These are phyloP conservation scores for Taiwanofungus camphoratus DNA, from an alignment of 1,284 basidiomycete species.

Conservation along the genomic window DNA sequence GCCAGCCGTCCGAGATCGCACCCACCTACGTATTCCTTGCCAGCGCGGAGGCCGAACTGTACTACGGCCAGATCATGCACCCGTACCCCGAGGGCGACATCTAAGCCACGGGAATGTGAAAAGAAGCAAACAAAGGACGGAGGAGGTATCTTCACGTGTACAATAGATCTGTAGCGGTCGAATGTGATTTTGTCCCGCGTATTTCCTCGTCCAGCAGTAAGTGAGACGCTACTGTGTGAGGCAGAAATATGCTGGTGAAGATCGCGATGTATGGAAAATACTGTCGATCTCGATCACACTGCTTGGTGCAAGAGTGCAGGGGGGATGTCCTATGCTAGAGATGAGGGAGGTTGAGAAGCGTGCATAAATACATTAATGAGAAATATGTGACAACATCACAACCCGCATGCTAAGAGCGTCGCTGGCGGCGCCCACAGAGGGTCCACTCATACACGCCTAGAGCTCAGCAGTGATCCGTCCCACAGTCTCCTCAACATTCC, in stretches of 20 bases:
- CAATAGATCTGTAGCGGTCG: neutral
- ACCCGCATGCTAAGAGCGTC: too few species aligned
- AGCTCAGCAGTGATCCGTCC: conserved; percentile 6
- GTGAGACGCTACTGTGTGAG: too few species aligned
- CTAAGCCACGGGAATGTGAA: neutral
- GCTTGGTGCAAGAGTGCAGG: neutral
- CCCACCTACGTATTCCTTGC: conserved; percentile 44
- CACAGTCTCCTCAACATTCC: conserved; percentile 38
- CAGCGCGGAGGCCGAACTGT: conserved; percentile 33
- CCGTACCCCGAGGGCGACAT: conserved; percentile 19
- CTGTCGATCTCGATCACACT: too few species aligned
- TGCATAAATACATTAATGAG: neutral
- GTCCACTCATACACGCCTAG: neutral
- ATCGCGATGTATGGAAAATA: too few species aligned
- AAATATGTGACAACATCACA: too few species aligned
- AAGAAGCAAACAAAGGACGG: neutral
- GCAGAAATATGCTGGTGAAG: too few species aligned
- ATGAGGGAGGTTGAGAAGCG: neutral
- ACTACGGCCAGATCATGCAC: conserved; percentile 22
- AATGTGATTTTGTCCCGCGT: neutral
- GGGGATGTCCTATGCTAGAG: neutral
- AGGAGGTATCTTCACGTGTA: neutral
- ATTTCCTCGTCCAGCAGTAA: too few species aligned
- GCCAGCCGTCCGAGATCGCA: conserved; percentile 51
- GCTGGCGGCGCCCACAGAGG: too few species aligned